Base-by-base conservation (phyloP, 352 stramenopile genomes). In the Aphanomyces euteiches region DNA sequence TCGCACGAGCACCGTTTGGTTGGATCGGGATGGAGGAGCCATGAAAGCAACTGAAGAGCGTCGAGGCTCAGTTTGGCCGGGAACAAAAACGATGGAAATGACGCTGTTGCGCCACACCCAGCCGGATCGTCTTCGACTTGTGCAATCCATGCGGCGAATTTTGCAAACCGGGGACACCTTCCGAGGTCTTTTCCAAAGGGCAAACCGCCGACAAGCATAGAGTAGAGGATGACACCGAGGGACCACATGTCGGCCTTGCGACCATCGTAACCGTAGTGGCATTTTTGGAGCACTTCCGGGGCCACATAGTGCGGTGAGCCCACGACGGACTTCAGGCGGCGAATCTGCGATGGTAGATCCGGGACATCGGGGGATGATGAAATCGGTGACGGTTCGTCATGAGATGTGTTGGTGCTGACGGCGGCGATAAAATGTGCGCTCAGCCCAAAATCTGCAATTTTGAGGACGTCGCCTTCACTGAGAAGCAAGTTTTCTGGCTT, bases 401-500 rank as follows among this genome's bases (percentile, higher is more conserved):
- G 7, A 28, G 15, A 74, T 74, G 45, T 17, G n/a, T 69, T 53
- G 48, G 75, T 90, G 57, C 84, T 92, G 5, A 93, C 84, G 10
- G 85, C 87, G 7, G 84, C 87, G 48, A 93, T 92, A 59, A 96
- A 96, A 56, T 96, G 88, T 3, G 92, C 92, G 7, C 90, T 97
- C n/a, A 98, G 85, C 5, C 93, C 93, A 72, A 98, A 98, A 71
- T 98, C 93, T 8, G 93, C 93, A 69, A 98, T 98, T 79, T 98
- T 98, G 59, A 98, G 84, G 74, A 96, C 87, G 38, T 95, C 87
- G 17, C 78, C 64, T 54, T 97, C 90, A 47, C 83, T 98, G 67
- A 91, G 81, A 39, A 99, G 81, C 56, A 99, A 75, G 77, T 98
- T 99, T 76, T 99, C 95, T 2, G 96, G 95, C 77, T 99, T 98